Percentiles rank a stretch among this genome's conserved stretches.
Conservation (phyloP, 306 rosid species). For the Fragaria nilgerrensis region DNA sequence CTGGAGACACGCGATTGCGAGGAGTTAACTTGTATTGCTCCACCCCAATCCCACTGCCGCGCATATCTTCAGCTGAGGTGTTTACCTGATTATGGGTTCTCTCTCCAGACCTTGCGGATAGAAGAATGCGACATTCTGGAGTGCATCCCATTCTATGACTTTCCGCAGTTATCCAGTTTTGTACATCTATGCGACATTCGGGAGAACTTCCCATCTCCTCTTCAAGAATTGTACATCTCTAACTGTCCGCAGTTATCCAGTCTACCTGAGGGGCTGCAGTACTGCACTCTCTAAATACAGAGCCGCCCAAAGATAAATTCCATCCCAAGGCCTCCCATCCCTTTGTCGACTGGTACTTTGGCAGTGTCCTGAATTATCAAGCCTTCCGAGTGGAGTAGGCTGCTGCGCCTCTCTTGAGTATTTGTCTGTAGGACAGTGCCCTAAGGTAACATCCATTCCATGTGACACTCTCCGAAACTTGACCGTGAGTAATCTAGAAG, state of each 20-base stretch:
- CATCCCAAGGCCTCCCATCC: neutral
- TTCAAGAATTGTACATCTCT: no score
- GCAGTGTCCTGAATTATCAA: neutral
- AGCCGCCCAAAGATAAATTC: neutral
- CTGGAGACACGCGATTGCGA: rapidly evolving
- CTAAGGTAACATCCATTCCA: no score
- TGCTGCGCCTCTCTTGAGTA: no score
- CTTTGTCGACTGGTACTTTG: rapidly evolving
- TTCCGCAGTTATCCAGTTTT: no score
- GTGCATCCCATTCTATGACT: no score
- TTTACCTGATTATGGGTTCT: neutral
- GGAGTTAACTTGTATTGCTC: neutral
- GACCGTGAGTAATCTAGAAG: no score
- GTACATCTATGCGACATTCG: no score
- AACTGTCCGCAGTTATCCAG: neutral
- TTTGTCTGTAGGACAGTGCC: no score
- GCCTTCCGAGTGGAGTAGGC: neutral
- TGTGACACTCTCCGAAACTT: no score
- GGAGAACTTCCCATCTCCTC: no score
- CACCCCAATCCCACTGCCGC: neutral
- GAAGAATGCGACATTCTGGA: no score
- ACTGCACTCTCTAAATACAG: neutral
- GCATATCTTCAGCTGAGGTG: neutral
- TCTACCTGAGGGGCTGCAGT: neutral
- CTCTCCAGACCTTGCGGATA: neutral